These are phyloP conservation scores for Ascochyta lentis DNA, from an alignment of 2,329 filamentous ascomycete genomes.

Conservation along the genomic window DNA sequence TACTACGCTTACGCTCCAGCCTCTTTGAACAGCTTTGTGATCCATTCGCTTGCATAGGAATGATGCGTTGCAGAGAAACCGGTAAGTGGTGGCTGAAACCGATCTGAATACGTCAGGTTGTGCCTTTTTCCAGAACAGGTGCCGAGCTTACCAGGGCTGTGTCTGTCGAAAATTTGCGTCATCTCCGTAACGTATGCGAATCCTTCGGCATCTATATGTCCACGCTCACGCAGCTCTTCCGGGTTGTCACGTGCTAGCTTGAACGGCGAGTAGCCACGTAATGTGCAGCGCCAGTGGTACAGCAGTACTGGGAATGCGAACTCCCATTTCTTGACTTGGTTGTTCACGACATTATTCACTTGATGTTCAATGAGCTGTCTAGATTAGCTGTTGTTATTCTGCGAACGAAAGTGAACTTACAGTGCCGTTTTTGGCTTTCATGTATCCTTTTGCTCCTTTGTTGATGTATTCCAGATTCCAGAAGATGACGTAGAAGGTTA, in stretches of 20 bases:
- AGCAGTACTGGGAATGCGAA: constrained; percentile 41
- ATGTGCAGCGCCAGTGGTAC: constrained; percentile 41
- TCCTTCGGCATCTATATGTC: constrained; percentile 38
- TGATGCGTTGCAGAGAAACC: constrained; percentile 32
- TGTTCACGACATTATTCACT: constrained; percentile 42
- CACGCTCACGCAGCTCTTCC: constrained; percentile 38
- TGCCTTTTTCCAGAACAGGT: neutral
- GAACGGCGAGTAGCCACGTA: constrained; percentile 44
- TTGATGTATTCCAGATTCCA: constrained; percentile 49
- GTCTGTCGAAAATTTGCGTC: constrained; percentile 33
- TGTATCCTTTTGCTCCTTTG: constrained; percentile 42
- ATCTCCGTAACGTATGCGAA: constrained; percentile 42
- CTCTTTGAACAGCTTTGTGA: constrained; percentile 41
- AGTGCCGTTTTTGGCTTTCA: constrained; percentile 44
- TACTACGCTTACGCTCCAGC: constrained; percentile 32
- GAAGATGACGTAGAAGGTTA: constrained; percentile 46
- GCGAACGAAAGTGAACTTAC: constrained; percentile 28
- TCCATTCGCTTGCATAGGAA: constrained; percentile 42
- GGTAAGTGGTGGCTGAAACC: constrained; percentile 38
- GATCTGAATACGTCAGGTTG: constrained; percentile 30
- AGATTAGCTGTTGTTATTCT: constrained; percentile 18
- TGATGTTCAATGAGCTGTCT: constrained; percentile 39
- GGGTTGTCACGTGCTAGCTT: constrained; percentile 45
- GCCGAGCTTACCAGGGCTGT: constrained; percentile 32
- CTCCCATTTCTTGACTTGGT: constrained; percentile 47